These are phyloP conservation scores for Hanseniaspora clermontiae DNA, from an alignment of 805 yeast genomes.

Conservation along the genomic window DNA sequence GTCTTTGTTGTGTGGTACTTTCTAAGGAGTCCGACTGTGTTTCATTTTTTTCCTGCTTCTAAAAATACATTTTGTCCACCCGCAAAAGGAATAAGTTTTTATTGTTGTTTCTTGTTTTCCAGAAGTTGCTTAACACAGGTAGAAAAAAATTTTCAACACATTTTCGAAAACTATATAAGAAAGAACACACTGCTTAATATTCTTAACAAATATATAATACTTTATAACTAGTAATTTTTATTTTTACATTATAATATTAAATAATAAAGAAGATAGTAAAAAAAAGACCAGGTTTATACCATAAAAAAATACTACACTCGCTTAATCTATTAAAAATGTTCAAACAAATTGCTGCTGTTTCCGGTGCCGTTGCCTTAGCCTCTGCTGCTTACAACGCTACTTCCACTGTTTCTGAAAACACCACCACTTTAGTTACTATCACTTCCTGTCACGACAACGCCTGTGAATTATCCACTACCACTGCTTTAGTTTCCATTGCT, in stretches of 20 bases:
- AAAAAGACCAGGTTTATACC: constrained; percentile 12
- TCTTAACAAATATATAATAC: too few species aligned
- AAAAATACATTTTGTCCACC: constrained; percentile 2
- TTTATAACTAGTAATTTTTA: too few species aligned
- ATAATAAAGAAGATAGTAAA: too few species aligned
- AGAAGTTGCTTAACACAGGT: background rate
- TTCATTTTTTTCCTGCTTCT: background rate
- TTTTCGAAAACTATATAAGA: constrained; percentile 7
- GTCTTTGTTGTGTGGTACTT: background rate
- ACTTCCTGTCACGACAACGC: constrained; percentile 27
- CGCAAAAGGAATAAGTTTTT: background rate
- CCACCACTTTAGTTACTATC: constrained; percentile 29
- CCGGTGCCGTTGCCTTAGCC: constrained; percentile 19
- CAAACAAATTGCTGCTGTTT: constrained; percentile 30
- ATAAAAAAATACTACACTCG: constrained; percentile 17
- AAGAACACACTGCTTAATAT: background rate
- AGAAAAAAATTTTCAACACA: constrained; percentile 1
- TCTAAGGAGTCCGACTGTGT: background rate
- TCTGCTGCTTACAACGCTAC: constrained; percentile 21
- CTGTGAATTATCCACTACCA: constrained; percentile 26
- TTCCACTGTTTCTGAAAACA: constrained; percentile 19
- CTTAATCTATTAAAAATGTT: constrained; percentile 15
- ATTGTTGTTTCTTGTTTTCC: background rate
- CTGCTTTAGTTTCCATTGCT: constrained; percentile 28
- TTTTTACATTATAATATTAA: background rate